phyloP scores from a whole-genome alignment of 2,329 filamentous ascomycete species.

The Exserohilum turcica region DNA sequence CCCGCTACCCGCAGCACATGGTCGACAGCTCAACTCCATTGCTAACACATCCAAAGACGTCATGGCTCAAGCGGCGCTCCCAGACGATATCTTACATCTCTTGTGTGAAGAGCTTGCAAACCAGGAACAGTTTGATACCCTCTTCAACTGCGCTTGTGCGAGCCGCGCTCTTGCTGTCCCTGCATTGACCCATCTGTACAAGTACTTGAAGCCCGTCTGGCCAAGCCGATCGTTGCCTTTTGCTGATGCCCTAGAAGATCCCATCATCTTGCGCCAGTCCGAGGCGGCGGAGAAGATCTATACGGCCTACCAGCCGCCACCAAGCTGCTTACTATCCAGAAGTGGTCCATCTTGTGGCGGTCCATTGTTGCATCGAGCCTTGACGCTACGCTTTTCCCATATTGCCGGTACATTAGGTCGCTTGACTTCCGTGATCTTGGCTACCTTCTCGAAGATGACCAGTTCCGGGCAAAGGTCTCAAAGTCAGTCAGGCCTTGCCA shows the following conservation, averaged over 20 bases:
- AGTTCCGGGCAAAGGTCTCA: constrained; percentile 63
- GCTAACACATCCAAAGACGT: background rate
- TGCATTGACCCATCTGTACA: constrained; percentile 67
- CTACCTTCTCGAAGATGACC: constrained; percentile 63
- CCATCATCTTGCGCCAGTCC: constrained; percentile 52
- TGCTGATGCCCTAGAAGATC: constrained; percentile 36
- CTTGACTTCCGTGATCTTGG: constrained; percentile 67
- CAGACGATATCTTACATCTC: constrained; percentile 65
- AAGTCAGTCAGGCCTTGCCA: constrained; percentile 49
- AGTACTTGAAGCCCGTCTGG: constrained; percentile 50
- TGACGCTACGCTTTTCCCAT: constrained; percentile 67
- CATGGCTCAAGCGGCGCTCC: constrained; percentile 48
- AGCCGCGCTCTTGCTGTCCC: constrained; percentile 62
- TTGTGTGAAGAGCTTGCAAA: constrained; percentile 64
- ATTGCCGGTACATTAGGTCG: constrained; percentile 68
- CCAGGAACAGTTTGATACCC: constrained; percentile 62
- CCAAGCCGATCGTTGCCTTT: background rate
- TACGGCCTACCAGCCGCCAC: constrained; percentile 39
- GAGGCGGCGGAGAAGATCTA: constrained; percentile 52
- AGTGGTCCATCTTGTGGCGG: constrained; percentile 70
- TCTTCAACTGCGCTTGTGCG: constrained; percentile 64
- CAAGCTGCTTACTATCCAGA: constrained; percentile 56
- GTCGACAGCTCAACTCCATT: constrained; percentile 4
- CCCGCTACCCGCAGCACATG: constrained; percentile 2
- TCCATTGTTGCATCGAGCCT: constrained; percentile 70